phyloP scores from a whole-genome alignment of 2,329 filamentous ascomycete genomes.

The Cladosporium sp. region DNA sequence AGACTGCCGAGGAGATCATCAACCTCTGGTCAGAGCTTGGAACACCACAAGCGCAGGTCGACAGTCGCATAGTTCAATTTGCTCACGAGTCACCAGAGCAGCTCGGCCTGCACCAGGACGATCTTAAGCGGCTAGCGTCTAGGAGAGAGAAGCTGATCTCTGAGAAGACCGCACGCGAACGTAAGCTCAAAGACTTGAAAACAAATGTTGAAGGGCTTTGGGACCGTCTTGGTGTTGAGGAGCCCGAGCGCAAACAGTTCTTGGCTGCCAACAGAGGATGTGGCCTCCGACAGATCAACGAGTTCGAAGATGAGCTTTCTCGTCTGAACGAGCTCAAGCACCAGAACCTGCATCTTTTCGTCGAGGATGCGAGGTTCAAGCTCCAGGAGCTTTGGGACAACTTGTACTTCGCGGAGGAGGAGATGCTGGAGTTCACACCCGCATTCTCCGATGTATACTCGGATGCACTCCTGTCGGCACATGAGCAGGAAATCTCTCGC shows the following conservation, averaged over 20 bases:
- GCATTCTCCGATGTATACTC: constrained; percentile 91
- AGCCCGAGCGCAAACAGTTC: constrained; percentile 78
- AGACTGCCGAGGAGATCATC: constrained; percentile 78
- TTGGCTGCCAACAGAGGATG: constrained; percentile 84
- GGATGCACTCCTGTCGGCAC: constrained; percentile 88
- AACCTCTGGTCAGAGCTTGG: constrained; percentile 94
- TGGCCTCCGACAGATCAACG: constrained; percentile 86
- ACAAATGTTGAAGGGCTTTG: constrained; percentile 78
- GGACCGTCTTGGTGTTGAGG: constrained; percentile 80
- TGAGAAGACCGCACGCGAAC: constrained; percentile 83
- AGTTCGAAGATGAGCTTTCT: constrained; percentile 86
- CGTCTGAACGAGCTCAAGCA: constrained; percentile 88
- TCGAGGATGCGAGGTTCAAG: constrained; percentile 86
- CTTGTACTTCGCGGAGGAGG: constrained; percentile 92
- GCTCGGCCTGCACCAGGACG: constrained; percentile 84
- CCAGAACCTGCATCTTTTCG: constrained; percentile 91
- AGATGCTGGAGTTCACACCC: constrained; percentile 97
- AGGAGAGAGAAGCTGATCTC: constrained; percentile 80
- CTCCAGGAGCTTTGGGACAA: constrained; percentile 94
- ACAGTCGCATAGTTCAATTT: constrained; percentile 78
- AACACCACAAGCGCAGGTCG: constrained; percentile 88
- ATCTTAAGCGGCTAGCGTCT: constrained; percentile 66
- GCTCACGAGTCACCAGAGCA: constrained; percentile 91
- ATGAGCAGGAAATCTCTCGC: constrained; percentile 83
- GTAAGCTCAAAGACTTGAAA: constrained; percentile 70